Conservation (phyloP, 441 rosid species). For the Populus hybrid region DNA sequence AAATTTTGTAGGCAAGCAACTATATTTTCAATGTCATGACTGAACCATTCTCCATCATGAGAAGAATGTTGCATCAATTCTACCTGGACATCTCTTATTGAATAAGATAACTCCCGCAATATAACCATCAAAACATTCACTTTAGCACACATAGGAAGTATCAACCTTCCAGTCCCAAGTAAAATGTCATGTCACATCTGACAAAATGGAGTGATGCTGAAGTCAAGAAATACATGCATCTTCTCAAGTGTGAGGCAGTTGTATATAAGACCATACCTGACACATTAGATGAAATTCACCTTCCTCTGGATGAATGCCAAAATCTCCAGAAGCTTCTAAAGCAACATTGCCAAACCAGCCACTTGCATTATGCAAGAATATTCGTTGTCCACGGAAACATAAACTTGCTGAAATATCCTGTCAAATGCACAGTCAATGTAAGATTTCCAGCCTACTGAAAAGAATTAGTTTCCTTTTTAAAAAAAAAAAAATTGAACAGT, state of each 20-base stretch:
- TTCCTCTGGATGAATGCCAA: conserved; percentile 97
- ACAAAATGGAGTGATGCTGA: conserved; percentile 7
- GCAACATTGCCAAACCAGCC: conserved; percentile 98
- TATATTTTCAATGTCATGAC: neutral
- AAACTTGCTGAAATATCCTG: conserved; percentile 88
- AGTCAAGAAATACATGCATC: conserved; percentile 7
- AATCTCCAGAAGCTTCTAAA: conserved; percentile 99
- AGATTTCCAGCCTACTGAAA: conserved; percentile 11
- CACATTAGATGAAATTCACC: conserved; percentile 99
- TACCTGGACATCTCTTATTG: neutral
- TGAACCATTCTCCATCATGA: neutral
- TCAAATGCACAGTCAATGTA: conserved; percentile 12
- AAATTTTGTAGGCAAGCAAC: neutral
- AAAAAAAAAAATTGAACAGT: neutral
- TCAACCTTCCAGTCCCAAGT: neutral
- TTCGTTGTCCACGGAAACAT: conserved; percentile 92
- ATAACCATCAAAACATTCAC: neutral
- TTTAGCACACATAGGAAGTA: conserved; percentile 1
- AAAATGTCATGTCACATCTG: neutral
- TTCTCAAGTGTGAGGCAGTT: neutral
- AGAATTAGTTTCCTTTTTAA: conserved; percentile 9
- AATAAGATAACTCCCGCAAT: neutral
- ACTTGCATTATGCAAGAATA: conserved; percentile 89
- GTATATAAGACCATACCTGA: conserved; percentile 51
- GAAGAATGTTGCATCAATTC: neutral